Evolutionary conservation across 306 rosid genomes (phyloP), one percentile per base, ranked within the genome.

Genomic region (Citrullus mucosospermus): DNA sequence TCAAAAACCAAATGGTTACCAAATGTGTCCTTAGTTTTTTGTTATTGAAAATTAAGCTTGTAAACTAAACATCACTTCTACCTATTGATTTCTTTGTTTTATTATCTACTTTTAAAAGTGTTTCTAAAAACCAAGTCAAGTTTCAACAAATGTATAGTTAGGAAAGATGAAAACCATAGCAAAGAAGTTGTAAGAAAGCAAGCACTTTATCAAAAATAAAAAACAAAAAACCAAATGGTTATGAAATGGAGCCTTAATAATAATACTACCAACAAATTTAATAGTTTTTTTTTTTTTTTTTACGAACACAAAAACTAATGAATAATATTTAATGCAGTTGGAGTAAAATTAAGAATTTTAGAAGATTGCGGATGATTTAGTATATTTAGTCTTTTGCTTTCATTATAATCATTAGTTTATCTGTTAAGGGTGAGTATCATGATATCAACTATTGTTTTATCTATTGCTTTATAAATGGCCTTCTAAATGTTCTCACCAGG

Each of bases 401-500:
- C 20, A 13, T 22, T 44, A 46, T 46, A 70, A 70, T 70, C 3
- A 70, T 70, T 22, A 15, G 46, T 70, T 25, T 43, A 70, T 46
- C 36, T 70, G 54, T 70, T n/a, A 6, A 25, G 54, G 55, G 38
- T 20, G 56, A 22, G n/a, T 70, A 22, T 70, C 76, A 44, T 44
- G 76, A 70, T 43, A 28, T 20, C 2, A 15, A 44, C 38, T 20
- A n/a, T 44, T 44, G 57, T 7, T 48, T 22, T 51, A 71, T 65
- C 10, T 17, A 6, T 61, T 10, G 51, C 60, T 39, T 63, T 58
- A 36, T 18, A 25, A 61, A 39, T 5, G 28, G 28, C 16, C 28
- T 62, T 78, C 20, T 11, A 63, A 61, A 63, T 78, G 65, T 16
- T 60, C 51, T 84, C 18, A 80, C 38, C 85, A 96, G 98, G 99